Conservation (phyloP, 345 rosid species). For the Alliaria petiolata region DNA sequence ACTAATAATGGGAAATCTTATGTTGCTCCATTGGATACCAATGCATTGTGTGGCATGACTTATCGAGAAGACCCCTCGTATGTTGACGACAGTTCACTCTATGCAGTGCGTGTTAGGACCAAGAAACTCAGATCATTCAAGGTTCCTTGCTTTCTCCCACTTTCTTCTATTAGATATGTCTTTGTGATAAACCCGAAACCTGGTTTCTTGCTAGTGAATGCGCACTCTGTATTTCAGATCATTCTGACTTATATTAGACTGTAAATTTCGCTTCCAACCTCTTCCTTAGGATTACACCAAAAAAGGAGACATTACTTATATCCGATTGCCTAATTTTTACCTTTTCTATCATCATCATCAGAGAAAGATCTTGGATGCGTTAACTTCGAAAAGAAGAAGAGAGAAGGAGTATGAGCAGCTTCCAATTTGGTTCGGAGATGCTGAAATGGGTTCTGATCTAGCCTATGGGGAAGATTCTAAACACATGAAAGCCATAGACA, state of each 20-base stretch:
- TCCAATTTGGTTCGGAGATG: slow-evolving; percentile 71
- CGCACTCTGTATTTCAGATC: background rate
- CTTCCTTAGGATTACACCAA: background rate
- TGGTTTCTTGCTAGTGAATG: background rate
- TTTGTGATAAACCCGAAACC: background rate
- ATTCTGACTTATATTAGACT: background rate
- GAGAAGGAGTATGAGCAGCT: slow-evolving; percentile 77
- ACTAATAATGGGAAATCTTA: slow-evolving; percentile 22
- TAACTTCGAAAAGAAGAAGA: slow-evolving; percentile 48
- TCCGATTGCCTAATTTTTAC: slow-evolving; percentile 1
- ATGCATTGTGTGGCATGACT: slow-evolving; percentile 39
- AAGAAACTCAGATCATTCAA: slow-evolving; percentile 51
- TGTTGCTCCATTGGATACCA: slow-evolving; percentile 41
- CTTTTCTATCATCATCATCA: slow-evolving; percentile 28
- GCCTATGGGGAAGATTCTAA: slow-evolving; percentile 18
- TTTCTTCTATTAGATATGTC: slow-evolving; percentile 8
- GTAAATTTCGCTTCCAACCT: background rate
- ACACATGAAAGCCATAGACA: slow-evolving; percentile 5
- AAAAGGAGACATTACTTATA: too few relatives aligned
- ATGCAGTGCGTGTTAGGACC: slow-evolving; percentile 47
- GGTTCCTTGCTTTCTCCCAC: slow-evolving; percentile 41
- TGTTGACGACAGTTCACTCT: slow-evolving; percentile 41
- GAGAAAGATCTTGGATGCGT: slow-evolving; percentile 67
- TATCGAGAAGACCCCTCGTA: slow-evolving; percentile 43
- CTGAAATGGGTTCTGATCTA: slow-evolving; percentile 36